Base-by-base conservation (phyloP, 192 early-diverging fungal species). In the Coemansia sp. region DNA sequence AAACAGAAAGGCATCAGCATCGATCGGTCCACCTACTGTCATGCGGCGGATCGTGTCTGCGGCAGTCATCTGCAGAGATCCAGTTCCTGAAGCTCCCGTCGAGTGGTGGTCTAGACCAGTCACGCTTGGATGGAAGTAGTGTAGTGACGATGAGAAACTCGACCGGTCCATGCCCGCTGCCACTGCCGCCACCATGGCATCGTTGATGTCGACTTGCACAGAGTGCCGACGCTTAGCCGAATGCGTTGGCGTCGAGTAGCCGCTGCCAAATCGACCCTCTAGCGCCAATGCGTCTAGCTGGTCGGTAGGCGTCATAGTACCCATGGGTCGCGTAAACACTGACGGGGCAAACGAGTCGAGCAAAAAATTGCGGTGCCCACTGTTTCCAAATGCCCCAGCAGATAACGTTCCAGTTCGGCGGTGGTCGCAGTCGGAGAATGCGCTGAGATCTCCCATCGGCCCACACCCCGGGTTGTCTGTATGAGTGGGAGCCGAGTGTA, bases 231-330 rank as follows among this genome's bases (percentile, higher is more conserved):
- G 80, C 64, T 69, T 77, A 38, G 72, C 52, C 40, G 80, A 68
- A 57, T 77, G 75, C 13, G 66, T 72, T 3, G 75, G 80, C 72
- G 80, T 76, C 58, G 80, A 74, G 53, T 82, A 74, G 8, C 80
- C 75, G 61, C 69, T 75, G 46, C 38, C 59, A 3, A 62, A 37
- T 9, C 80, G 63, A 63, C 80, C 75, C 58, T 82, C 80, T 19
- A 82, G 72, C 5, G 80, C 80, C 69, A 82, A 32, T 10, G 80
- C 80, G 30, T 82, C 80, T 10, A 82, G 80, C 65, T 77, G 80
- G 63, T 82, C 80, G 5, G 75, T 82, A 6, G 78, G 74, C 53
- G 70, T 76, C 67, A 75, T 71, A 7, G 62, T 47, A 17, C 74
- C 74, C 14, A 76, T 37, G 4, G 70, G 67, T 16, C 78, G 74